Evolutionary conservation across 2,329 filamentous ascomycete genomes (phyloP).

Genomic region (Colletotrichum viniferum): DNA sequence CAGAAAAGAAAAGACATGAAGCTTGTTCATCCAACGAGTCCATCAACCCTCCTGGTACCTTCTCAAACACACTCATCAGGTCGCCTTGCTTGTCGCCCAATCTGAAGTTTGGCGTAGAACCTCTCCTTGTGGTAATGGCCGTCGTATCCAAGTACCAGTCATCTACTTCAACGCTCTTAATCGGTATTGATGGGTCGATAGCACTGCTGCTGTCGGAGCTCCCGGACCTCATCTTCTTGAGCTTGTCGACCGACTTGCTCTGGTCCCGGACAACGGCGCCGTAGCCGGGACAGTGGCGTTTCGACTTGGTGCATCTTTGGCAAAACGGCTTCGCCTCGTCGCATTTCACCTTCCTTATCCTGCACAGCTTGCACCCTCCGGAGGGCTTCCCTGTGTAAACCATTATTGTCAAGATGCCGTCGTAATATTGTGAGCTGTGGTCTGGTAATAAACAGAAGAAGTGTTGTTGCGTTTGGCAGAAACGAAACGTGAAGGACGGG

Average conservation of each 20-base stretch:
- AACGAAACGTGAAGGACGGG: background rate
- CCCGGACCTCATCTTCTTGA: background rate
- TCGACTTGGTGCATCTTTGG: conserved; percentile 50
- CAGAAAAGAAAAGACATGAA: conserved; percentile 19
- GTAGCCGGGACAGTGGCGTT: conserved; percentile 27
- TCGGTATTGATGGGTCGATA: background rate
- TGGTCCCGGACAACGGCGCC: conserved; percentile 27
- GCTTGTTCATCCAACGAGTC: conserved; percentile 19
- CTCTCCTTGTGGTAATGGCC: background rate
- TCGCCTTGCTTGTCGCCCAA: conserved; percentile 3
- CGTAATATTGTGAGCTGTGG: background rate
- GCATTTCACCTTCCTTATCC: conserved; percentile 61
- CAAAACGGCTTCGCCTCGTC: conserved; percentile 59
- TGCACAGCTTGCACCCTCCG: conserved; percentile 33
- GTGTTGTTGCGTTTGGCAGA: background rate
- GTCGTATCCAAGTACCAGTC: background rate
- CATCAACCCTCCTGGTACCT: conserved; percentile 2
- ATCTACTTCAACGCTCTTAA: background rate
- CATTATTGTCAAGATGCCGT: conserved; percentile 6
- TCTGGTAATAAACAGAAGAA: background rate
- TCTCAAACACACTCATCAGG: background rate
- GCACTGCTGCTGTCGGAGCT: background rate
- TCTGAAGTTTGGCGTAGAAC: background rate
- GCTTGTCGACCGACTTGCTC: conserved; percentile 21
- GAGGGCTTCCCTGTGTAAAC: conserved; percentile 29